These are phyloP conservation scores for Pelargonium australe DNA, from an alignment of 441 rosid species.

Conservation along the genomic window DNA sequence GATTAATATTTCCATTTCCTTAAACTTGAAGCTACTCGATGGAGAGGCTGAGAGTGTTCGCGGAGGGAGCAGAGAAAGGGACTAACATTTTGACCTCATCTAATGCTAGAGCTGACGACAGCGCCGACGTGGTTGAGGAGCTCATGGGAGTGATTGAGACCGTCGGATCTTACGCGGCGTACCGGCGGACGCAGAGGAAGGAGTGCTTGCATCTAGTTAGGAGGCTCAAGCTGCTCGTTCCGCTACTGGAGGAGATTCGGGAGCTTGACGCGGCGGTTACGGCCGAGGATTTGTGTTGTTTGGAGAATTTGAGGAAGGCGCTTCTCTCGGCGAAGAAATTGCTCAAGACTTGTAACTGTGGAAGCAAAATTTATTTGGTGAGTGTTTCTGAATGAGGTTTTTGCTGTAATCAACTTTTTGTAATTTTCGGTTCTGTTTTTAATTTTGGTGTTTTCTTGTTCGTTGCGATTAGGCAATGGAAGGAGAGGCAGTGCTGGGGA, in stretches of 20 bases:
- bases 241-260: slow-evolving; percentile 46
- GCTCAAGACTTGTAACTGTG: slow-evolving; percentile 50
- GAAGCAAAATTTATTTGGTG: slow-evolving; percentile 82
- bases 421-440: too few species aligned
- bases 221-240: slow-evolving; percentile 50
- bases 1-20: background rate
- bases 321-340: slow-evolving; percentile 43
- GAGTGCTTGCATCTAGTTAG: slow-evolving; percentile 50
- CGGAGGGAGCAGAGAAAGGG: slow-evolving; percentile 6
- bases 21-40: slow-evolving; percentile 7
- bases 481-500: slow-evolving; percentile 40
- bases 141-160: slow-evolving; percentile 37
- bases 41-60: slow-evolving; percentile 24
- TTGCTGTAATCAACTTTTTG: too few species aligned
- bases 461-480: slow-evolving; percentile 49
- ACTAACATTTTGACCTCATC: slow-evolving; percentile 23
- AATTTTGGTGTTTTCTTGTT: background rate
- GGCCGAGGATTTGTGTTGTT: slow-evolving; percentile 17
- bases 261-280: slow-evolving; percentile 24
- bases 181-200: slow-evolving; percentile 42
- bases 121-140: slow-evolving; percentile 19
- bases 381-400: background rate
- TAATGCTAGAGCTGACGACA: slow-evolving; percentile 6
- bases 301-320: slow-evolving; percentile 35
- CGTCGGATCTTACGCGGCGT: slow-evolving; percentile 35